Percentiles rank a stretch among this genome's conserved stretches.
Conservation (phyloP, 495 filamentous ascomycete genomes). For the Penicillium maclennaniae region DNA sequence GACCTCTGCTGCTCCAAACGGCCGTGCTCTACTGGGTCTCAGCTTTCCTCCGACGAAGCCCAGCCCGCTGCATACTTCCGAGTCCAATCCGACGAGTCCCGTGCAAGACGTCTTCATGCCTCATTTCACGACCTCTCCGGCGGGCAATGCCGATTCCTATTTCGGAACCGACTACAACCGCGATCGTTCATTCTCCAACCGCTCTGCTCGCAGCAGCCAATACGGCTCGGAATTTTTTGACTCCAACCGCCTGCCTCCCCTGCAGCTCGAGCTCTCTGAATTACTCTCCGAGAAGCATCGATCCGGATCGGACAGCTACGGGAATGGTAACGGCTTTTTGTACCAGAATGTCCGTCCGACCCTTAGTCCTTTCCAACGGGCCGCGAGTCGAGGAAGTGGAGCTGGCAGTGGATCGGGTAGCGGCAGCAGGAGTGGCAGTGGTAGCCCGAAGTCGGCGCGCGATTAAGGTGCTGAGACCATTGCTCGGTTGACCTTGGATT, state of each 20-base stretch:
- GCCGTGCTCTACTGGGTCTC: slow-evolving; percentile 38
- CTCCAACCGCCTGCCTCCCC: slow-evolving; percentile 28
- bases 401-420: slow-evolving; percentile 46
- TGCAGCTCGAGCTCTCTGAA: slow-evolving; percentile 37
- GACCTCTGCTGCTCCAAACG: slow-evolving; percentile 30
- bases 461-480: slow-evolving; percentile 21
- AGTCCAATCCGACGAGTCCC: slow-evolving; percentile 42
- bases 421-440: slow-evolving; percentile 41
- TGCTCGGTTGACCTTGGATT: not conserved
- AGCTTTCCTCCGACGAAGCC: slow-evolving; percentile 38
- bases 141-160: slow-evolving; percentile 29
- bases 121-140: slow-evolving; percentile 37
- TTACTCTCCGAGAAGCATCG: slow-evolving; percentile 30
- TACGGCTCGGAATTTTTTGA: slow-evolving; percentile 42
- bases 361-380: slow-evolving; percentile 42
- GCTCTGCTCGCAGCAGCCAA: slow-evolving; percentile 41
- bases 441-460: slow-evolving; percentile 42
- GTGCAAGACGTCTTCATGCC: slow-evolving; percentile 34
- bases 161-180: slow-evolving; percentile 37
- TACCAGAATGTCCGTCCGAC: slow-evolving; percentile 30
- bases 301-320: slow-evolving; percentile 33
- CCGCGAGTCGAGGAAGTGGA: slow-evolving; percentile 43
- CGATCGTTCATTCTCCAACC: slow-evolving; percentile 48
- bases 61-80: slow-evolving; percentile 40
- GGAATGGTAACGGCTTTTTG: slow-evolving; percentile 29